Base-by-base conservation (phyloP, 352 stramenopile species). In the Phytophthora colocasiae region DNA sequence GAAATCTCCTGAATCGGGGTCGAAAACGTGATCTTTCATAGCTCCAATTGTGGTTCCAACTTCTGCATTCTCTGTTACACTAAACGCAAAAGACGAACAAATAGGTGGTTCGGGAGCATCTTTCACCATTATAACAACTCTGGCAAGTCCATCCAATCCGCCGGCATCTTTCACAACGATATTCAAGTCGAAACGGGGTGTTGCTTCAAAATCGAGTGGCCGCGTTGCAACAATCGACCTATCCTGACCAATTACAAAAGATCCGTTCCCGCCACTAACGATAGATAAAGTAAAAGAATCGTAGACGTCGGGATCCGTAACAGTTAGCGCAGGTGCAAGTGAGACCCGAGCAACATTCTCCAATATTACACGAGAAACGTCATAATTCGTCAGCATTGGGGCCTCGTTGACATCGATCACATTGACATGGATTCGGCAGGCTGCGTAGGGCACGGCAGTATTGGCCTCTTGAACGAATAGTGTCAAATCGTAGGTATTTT, bases 371-470 rank as follows among this genome's bases (percentile, higher is more conserved):
- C 71, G 54, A 19, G 63, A 59, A 15, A 62, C 51, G 17, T 52
- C 36, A 6, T 58, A 54, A 57, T 70, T 73, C 1, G 50, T 63
- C n/a, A 88, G 62, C 3, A 45, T 27, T 1, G 79, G 81, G 7
- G 73, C 24, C 58, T 90, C 81, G 29, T 90, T 90, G 10, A 85
- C 60, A 34, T 90, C 79, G 3, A 74, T 29, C 11, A 90, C 78
- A 40, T 65, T 63, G 34, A 85, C 63, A 40, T 55, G 66, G 9
- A 90, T 81, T 51, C 69, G 49, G 31, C 81, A 90, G 0, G 71
- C 47, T 32, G 26, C 22, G 26, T 69, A 71, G 3, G 50, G 57
- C 12, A 41, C 40, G 22, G 19, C 44, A 11, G 11, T 26, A 45
- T 55, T 14, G 0, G 47, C 49, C 38, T 86, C 71, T 24, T 61